Evolutionary conservation across 2,329 filamentous ascomycete genomes (phyloP).

Genomic region (Rachicladosporium sp.): DNA sequence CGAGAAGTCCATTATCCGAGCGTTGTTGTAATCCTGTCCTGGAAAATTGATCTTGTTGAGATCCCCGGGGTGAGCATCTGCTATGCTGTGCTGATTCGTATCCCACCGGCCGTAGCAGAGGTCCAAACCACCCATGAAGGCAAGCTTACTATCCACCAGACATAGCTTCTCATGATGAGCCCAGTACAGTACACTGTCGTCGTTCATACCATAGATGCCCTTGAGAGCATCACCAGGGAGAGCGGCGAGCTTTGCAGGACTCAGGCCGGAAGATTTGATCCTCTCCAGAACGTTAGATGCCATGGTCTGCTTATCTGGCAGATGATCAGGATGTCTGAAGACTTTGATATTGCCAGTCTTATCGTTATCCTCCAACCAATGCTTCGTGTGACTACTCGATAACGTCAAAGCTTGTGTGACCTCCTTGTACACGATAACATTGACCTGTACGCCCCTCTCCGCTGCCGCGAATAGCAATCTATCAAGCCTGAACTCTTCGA

Average conservation of each 20-base stretch:
- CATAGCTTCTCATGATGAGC: conserved; percentile 89
- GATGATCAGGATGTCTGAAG: conserved; percentile 81
- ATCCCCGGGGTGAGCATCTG: conserved; percentile 70
- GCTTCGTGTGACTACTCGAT: conserved; percentile 64
- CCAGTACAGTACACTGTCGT: conserved; percentile 79
- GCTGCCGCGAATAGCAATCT: conserved; percentile 71
- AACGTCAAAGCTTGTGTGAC: conserved; percentile 40
- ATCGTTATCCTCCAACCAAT: conserved; percentile 54
- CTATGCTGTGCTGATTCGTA: conserved; percentile 68
- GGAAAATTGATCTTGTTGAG: conserved; percentile 68
- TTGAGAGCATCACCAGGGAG: conserved; percentile 63
- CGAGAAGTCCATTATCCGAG: conserved; percentile 66
- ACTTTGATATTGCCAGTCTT: conserved; percentile 77
- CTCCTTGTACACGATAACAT: conserved; percentile 88
- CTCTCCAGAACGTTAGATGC: conserved; percentile 44
- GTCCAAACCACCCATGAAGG: conserved; percentile 87
- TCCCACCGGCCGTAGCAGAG: conserved; percentile 82
- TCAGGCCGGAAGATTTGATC: conserved; percentile 44
- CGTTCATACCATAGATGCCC: conserved; percentile 67
- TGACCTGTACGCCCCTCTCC: conserved; percentile 69
- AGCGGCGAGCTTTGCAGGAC: conserved; percentile 45
- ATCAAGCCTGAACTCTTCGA: conserved; percentile 75
- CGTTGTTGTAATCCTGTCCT: conserved; percentile 89
- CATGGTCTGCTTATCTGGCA: conserved; percentile 58
- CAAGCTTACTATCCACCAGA: conserved; percentile 62